Evolutionary conservation across 2,329 filamentous ascomycete genomes (phyloP).

Genomic region (Neofusicoccum ribis): DNA sequence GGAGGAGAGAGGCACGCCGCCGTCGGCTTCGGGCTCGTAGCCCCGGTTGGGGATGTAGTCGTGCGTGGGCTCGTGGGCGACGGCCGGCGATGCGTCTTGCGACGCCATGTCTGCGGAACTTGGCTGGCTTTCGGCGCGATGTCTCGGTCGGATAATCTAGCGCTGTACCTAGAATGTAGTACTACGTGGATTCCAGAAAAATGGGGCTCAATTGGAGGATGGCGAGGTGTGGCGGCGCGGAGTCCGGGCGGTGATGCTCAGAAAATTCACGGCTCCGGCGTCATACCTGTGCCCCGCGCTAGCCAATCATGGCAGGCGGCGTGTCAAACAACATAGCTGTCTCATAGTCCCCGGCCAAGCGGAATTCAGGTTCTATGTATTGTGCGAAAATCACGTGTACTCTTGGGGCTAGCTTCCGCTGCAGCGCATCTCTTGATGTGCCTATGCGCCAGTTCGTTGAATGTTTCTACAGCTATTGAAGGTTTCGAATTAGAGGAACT

Average conservation of each 20-base stretch:
- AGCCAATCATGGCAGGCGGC: conserved; percentile 5
- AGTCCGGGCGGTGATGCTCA: background rate
- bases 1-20: conserved; percentile 3
- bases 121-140: background rate
- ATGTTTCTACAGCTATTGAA: too few relatives aligned
- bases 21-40: conserved; percentile 15
- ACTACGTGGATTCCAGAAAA: background rate
- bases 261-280: conserved; percentile 17
- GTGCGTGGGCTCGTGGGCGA: conserved; percentile 15
- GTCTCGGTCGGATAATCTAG: background rate
- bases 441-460: too few relatives aligned
- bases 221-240: background rate
- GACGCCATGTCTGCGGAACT: conserved; percentile 3
- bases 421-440: too few relatives aligned
- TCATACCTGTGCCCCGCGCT: conserved; percentile 18
- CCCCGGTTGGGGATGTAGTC: conserved; percentile 15
- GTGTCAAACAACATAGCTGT: too few relatives aligned
- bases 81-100: conserved; percentile 6
- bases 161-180: background rate
- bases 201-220: background rate
- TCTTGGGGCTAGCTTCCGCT: too few relatives aligned
- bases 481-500: too few relatives aligned
- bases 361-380: too few relatives aligned
- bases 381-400: too few relatives aligned
- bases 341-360: too few relatives aligned